A percentile compares a stretch with the other conserved stretches of the same genome.
Evolutionary conservation across 2,329 filamentous ascomycete species (phyloP).

Genomic region (Colletotrichum destructivum): DNA sequence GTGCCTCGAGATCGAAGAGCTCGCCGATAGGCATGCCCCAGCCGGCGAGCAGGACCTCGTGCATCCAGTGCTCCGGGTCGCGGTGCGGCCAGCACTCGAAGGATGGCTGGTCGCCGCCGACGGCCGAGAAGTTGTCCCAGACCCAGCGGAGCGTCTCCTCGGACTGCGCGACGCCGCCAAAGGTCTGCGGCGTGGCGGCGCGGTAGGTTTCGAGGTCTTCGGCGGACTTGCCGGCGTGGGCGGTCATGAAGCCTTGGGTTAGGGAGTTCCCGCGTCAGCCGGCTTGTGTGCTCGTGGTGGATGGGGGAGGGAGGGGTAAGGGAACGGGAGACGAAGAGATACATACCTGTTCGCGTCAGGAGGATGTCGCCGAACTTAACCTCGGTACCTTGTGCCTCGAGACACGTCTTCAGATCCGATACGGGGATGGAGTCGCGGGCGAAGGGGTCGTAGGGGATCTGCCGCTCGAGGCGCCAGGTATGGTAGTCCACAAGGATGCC

Average conservation of each 20-base stretch:
- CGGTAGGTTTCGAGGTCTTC: constrained; percentile 30
- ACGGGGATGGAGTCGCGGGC: constrained; percentile 39
- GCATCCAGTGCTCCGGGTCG: constrained; percentile 51
- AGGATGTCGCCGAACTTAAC: constrained; percentile 67
- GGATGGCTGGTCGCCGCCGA: constrained; percentile 68
- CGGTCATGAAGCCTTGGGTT: constrained; percentile 33
- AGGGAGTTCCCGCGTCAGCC: not conserved
- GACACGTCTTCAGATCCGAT: constrained; percentile 39
- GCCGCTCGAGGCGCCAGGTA: constrained; percentile 57
- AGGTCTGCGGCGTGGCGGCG: constrained; percentile 29
- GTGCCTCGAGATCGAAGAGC: constrained; percentile 57
- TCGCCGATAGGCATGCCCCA: constrained; percentile 62
- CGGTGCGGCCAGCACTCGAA: constrained; percentile 66
- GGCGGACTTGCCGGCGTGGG: constrained; percentile 37
- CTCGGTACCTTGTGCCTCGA: constrained; percentile 40
- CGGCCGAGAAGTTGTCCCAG: constrained; percentile 71
- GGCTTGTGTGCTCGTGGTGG: not conserved
- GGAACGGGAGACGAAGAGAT: not conserved
- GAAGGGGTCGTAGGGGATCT: constrained; percentile 43
- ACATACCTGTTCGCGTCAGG: constrained; percentile 63
- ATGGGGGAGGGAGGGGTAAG: not conserved
- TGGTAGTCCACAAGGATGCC: constrained; percentile 69
- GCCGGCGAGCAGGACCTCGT: constrained; percentile 59
- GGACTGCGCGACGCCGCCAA: constrained; percentile 62
- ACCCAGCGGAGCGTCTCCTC: constrained; percentile 68